Percentiles rank a stretch among this genome's conserved stretches.
Evolutionary conservation across 2,329 filamentous ascomycete genomes (phyloP).

Genomic region (Canariomyces notabilis): DNA sequence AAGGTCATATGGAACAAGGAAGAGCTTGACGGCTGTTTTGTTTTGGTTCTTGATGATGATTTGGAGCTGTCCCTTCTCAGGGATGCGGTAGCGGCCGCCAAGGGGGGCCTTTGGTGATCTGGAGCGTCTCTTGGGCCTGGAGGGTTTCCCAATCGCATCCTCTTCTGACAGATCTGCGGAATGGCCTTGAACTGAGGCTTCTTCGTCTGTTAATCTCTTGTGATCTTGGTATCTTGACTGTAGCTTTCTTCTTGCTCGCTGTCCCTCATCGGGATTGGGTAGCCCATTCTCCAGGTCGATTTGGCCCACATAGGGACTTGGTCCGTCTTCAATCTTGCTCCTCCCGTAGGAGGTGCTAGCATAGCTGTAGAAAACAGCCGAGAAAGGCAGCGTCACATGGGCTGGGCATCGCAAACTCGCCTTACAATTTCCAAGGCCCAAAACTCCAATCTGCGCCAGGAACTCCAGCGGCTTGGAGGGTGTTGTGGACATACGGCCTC

Average conservation of each 20-base stretch:
- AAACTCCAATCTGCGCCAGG: conserved; percentile 87
- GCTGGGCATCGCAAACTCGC: conserved; percentile 77
- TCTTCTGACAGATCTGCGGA: conserved; percentile 13
- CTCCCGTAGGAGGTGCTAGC: conserved; percentile 59
- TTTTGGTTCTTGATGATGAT: conserved; percentile 98
- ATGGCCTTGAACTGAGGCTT: conserved; percentile 22
- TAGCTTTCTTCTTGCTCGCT: conserved; percentile 44
- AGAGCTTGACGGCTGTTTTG: conserved; percentile 95
- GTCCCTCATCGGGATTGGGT: conserved; percentile 45
- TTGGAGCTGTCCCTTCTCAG: conserved; percentile 87
- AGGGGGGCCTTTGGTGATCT: conserved; percentile 57
- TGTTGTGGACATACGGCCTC: conserved; percentile 93
- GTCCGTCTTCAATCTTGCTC: conserved; percentile 70
- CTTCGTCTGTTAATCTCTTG: conserved; percentile 27
- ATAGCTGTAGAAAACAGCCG: conserved; percentile 95
- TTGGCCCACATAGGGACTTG: conserved; percentile 91
- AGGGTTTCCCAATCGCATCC: conserved; percentile 21
- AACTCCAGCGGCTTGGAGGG: conserved; percentile 92
- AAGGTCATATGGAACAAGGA: conserved; percentile 88
- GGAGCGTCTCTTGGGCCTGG: conserved; percentile 49
- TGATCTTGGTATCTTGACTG: conserved; percentile 41
- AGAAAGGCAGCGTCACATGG: conserved; percentile 86
- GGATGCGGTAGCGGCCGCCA: conserved; percentile 89
- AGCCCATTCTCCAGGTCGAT: conserved; percentile 85
- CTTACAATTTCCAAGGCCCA: conserved; percentile 86